Evolutionary conservation across 2,329 filamentous ascomycete species (phyloP).

Genomic region (Emericellopsis cladophorae): DNA sequence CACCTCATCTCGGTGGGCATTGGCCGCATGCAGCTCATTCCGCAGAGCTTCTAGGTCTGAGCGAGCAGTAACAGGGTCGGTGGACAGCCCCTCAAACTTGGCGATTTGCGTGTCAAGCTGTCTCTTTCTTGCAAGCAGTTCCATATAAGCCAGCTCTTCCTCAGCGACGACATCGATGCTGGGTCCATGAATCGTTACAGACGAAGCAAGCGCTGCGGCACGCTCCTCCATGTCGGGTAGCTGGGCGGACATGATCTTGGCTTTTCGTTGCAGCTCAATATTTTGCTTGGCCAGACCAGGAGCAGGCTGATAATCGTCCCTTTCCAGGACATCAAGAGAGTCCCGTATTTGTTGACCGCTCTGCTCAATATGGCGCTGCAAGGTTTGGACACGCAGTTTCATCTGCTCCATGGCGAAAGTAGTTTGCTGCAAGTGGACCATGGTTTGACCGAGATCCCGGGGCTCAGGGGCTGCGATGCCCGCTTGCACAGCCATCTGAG

Average conservation of each 20-base stretch:
- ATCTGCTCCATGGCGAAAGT: conserved; percentile 43
- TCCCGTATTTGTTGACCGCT: conserved; percentile 29
- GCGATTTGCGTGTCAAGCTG: conserved; percentile 49
- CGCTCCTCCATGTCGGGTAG: conserved; percentile 49
- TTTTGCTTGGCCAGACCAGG: conserved; percentile 54
- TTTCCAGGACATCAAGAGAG: conserved; percentile 28
- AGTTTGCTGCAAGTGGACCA: conserved; percentile 43
- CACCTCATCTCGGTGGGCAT: conserved; percentile 52
- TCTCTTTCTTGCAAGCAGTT: conserved; percentile 43
- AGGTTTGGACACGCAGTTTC: conserved; percentile 35
- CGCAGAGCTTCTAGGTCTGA: conserved; percentile 57
- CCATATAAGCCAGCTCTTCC: conserved; percentile 46
- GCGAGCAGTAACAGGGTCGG: conserved; percentile 55
- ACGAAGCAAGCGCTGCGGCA: conserved; percentile 24
- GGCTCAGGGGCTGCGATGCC: conserved; percentile 35
- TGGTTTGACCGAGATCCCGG: conserved; percentile 33
- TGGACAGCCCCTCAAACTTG: conserved; percentile 60
- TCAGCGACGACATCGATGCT: conserved; percentile 44
- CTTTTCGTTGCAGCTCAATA: conserved; percentile 58
- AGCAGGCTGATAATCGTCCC: conserved; percentile 37
- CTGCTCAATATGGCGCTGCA: conserved; percentile 41
- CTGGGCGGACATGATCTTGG: conserved; percentile 53
- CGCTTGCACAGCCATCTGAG: conserved; percentile 35
- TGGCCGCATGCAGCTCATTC: conserved; percentile 47
- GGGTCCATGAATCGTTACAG: conserved; percentile 21